Evolutionary conservation across 768 basidiomycete genomes (phyloP), one percentile per base, ranked within the genome.

Genomic region (Podaxis sp.): DNA sequence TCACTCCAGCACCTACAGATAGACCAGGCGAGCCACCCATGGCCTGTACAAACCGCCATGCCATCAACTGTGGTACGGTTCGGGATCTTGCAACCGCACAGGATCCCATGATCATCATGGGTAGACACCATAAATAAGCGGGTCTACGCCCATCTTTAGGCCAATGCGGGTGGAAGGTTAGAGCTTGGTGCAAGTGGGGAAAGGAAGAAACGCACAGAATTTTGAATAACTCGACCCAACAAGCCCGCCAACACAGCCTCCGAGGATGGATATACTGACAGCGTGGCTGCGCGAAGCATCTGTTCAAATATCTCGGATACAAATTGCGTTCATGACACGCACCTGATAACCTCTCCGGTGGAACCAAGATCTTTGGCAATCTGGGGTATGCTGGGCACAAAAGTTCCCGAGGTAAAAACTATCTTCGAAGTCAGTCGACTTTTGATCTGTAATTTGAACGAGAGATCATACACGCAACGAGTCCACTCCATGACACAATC

Each of bases 321-420:
- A 23, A 35, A 10, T n/a, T 48, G 21, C 25, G 18, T 7, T 37
- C 25, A 44, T 21, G 47, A n/a, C 9, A 27, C 71, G 7, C 55
- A 84, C 85, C 84, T 88, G 54, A 91, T 78, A 11, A 87, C 69
- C 9, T 80, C 64, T 0, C 79, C 79, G 0, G 87, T 81, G 0
- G 87, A 77, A n/a, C 80, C 46, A 7, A 93, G 71, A 59, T 93
- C 90, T 32, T 69, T 71, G 6, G 90, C 84, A 50, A 93, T 84
- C 52, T 88, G 80, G 0, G 90, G 88, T 57, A 93, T 88, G 0
- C 85, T 84, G 0, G 90, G 90, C 0, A 90, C 77, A 69, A 93
- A 91, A 0, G 82, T 82, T 0, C 83, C 86, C 3, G 82, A 74
- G 0, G 89, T 83, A 60, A 93, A 84, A 35, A 88, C 90, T 92